Percentiles rank a stretch among this genome's conserved stretches.
Evolutionary conservation across 2,329 filamentous ascomycete genomes (phyloP).

Genomic region (Colletotrichum orbiculare): DNA sequence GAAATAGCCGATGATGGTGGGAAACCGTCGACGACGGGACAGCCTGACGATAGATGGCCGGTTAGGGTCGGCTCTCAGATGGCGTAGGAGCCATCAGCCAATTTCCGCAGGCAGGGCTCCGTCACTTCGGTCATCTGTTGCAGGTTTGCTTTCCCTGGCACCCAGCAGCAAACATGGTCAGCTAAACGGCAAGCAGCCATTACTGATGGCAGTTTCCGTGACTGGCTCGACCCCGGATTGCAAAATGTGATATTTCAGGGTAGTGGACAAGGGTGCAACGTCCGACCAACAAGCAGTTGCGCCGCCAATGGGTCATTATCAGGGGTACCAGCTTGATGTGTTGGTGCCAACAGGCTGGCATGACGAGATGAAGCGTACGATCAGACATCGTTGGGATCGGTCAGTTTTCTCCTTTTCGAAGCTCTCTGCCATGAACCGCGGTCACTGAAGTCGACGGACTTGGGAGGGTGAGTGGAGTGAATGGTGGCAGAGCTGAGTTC

Average conservation of each 20-base stretch:
- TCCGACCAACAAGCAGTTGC: constrained; percentile 3
- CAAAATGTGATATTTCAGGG: not conserved
- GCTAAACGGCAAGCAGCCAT: too few relatives aligned
- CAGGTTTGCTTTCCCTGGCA: too few relatives aligned
- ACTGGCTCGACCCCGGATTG: not conserved
- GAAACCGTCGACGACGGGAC: too few relatives aligned
- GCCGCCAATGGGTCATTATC: not conserved
- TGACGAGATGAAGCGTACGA: not conserved
- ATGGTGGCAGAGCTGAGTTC: not conserved
- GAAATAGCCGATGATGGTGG: too few relatives aligned
- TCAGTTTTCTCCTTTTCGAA: constrained; percentile 34
- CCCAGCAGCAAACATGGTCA: not conserved
- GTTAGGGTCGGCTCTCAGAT: too few relatives aligned
- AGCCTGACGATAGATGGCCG: too few relatives aligned
- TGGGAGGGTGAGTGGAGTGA: not conserved
- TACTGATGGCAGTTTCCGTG: not conserved
- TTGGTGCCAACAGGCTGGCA: constrained; percentile 1
- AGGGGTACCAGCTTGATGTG: not conserved
- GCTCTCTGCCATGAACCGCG: constrained; percentile 34
- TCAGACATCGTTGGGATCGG: constrained; percentile 29
- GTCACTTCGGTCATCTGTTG: too few relatives aligned
- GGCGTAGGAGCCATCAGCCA: too few relatives aligned
- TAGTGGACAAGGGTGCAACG: constrained; percentile 4
- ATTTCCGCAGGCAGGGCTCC: too few relatives aligned
- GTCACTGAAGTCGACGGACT: constrained; percentile 21